These are phyloP conservation scores for Trichocomaceae sp. DNA, from an alignment of 2,329 filamentous ascomycete genomes.

Conservation along the genomic window DNA sequence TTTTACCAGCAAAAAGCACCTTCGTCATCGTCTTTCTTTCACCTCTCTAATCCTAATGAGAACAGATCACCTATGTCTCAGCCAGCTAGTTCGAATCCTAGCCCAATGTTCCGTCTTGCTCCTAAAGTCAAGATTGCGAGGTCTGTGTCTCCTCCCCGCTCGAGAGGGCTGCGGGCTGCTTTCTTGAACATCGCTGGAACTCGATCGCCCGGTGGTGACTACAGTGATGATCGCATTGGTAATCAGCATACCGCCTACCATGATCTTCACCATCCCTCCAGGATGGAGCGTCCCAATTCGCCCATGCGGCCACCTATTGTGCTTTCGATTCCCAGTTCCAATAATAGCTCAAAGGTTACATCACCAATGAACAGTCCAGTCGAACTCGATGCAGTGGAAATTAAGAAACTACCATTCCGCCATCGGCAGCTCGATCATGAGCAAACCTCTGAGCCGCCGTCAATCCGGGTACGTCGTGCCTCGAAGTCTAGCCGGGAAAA, in stretches of 20 bases:
- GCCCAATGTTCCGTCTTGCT: constrained; percentile 19
- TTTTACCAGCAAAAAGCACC: constrained; percentile 21
- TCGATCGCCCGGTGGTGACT: constrained; percentile 19
- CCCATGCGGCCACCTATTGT: neutral
- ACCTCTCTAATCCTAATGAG: constrained; percentile 21
- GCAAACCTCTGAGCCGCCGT: constrained; percentile 18
- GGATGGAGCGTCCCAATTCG: neutral
- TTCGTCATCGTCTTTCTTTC: constrained; percentile 21
- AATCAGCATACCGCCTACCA: constrained; percentile 3
- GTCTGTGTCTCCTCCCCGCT: constrained; percentile 33
- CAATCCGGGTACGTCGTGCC: constrained; percentile 33
- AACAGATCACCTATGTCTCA: constrained; percentile 30
- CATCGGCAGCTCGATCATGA: constrained; percentile 15
- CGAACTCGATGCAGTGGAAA: neutral
- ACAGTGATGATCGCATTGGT: constrained; percentile 2
- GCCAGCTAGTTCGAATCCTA: constrained; percentile 23
- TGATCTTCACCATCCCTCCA: neutral
- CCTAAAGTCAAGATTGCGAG: constrained; percentile 27
- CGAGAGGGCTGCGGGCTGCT: constrained; percentile 32
- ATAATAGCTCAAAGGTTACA: constrained; percentile 10
- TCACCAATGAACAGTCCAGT: constrained; percentile 10
- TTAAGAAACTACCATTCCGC: constrained; percentile 16
- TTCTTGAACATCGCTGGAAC: constrained; percentile 29
- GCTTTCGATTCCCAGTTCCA: constrained; percentile 11
- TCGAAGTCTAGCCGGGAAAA: constrained; percentile 22